phyloP scores from a whole-genome alignment of 73 alveolate species.

The Paramecium primaurelia region DNA sequence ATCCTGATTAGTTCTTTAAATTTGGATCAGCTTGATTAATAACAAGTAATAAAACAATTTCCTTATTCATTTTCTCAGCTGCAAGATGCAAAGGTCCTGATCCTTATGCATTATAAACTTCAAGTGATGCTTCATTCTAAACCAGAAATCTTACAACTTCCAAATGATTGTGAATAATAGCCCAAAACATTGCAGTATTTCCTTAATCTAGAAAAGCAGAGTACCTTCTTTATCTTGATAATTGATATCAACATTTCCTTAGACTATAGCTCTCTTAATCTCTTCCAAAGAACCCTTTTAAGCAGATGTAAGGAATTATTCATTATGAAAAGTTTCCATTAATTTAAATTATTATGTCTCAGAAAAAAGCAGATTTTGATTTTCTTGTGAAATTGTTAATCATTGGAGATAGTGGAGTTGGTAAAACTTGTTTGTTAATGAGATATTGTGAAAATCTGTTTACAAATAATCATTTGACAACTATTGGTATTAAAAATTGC shows the following conservation, averaged over 20 bases:
- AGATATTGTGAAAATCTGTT: constrained; percentile 81
- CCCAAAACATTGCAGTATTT: not conserved
- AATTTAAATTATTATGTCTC: constrained; percentile 6
- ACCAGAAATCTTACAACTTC: not conserved
- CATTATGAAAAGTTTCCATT: constrained; percentile 12
- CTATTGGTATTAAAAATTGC: constrained; percentile 73
- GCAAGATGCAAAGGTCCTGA: constrained; percentile 65
- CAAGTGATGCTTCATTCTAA: not conserved
- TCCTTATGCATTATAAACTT: not conserved
- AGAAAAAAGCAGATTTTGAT: constrained; percentile 35
- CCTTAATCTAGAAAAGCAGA: not conserved
- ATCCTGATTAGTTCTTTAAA: constrained; percentile 39
- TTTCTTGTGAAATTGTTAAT: constrained; percentile 68
- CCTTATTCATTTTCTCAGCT: constrained; percentile 58
- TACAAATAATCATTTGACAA: constrained; percentile 76
- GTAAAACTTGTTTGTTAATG: constrained; percentile 85
- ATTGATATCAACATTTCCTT: not conserved
- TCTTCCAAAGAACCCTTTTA: not conserved
- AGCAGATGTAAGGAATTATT: not conserved
- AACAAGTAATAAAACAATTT: constrained; percentile 57
- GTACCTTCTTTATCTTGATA: constrained; percentile 16
- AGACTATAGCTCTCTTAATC: not conserved
- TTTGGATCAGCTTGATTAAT: constrained; percentile 60
- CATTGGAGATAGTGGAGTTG: constrained; percentile 89
- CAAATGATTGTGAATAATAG: not conserved